Conservation (phyloP, 352 stramenopile genomes). For the Globisporangium cystogenes region DNA sequence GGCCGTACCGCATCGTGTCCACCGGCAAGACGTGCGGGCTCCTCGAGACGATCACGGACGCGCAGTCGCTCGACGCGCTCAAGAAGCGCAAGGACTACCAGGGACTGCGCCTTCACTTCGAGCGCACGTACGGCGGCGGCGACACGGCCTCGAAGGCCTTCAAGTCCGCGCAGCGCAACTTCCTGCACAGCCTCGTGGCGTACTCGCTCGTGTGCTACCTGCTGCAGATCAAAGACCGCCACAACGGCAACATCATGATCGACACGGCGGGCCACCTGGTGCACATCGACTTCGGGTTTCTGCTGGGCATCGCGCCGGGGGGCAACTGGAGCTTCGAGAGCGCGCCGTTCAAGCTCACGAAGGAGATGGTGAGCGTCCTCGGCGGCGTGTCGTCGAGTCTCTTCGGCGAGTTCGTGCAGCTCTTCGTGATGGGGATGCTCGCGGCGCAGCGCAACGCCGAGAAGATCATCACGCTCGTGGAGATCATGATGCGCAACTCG, state of each 20-base stretch:
- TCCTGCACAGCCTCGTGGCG: conserved; percentile 60
- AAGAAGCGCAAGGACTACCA: conserved; percentile 89
- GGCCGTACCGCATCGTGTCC: conserved; percentile 93
- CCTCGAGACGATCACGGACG: conserved; percentile 94
- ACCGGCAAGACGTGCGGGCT: conserved; percentile 90
- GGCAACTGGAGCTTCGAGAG: conserved; percentile 91
- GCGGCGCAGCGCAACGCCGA: conserved; percentile 51
- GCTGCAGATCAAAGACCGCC: conserved; percentile 92
- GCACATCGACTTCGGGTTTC: conserved; percentile 98
- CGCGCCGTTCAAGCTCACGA: conserved; percentile 95
- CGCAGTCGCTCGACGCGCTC: conserved; percentile 93
- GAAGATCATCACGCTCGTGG: conserved; percentile 58
- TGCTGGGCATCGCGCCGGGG: conserved; percentile 92
- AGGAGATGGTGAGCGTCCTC: conserved; percentile 93
- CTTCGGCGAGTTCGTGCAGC: conserved; percentile 68
- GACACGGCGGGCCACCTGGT: conserved; percentile 87
- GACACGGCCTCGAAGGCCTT: conserved; percentile 33
- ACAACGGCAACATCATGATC: conserved; percentile 97
- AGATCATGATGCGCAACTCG: conserved; percentile 84
- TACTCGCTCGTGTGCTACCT: conserved; percentile 83
- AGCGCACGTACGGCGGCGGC: conserved; percentile 76
- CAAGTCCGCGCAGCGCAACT: conserved; percentile 50
- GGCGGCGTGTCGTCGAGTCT: conserved; percentile 48
- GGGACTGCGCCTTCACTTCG: conserved; percentile 88
- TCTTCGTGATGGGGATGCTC: conserved; percentile 50